Conservation (phyloP, 2,329 filamentous ascomycete genomes). For the Triangularia setosa region DNA sequence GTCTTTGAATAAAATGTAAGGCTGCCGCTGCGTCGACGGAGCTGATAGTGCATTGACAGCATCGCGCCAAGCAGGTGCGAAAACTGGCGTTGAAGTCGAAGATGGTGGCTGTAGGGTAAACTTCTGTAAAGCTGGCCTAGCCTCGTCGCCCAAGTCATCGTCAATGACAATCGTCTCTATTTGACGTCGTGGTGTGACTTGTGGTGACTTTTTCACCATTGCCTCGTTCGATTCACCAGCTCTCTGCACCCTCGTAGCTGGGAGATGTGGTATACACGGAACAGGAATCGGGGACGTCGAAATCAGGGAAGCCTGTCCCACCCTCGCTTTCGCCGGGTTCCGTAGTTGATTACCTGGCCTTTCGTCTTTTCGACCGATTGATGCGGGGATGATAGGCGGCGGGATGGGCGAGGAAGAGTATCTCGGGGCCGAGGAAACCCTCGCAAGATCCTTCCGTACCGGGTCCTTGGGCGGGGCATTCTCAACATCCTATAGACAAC, state of each 20-base stretch:
- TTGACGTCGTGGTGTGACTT: not conserved
- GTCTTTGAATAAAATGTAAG: constrained; percentile 25
- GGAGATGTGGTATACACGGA: not conserved
- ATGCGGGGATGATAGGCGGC: not conserved
- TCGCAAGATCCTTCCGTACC: not conserved
- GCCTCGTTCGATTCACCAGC: not conserved
- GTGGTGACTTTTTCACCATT: not conserved
- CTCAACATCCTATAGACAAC: constrained; percentile 1
- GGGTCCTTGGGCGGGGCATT: not conserved
- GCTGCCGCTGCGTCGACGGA: constrained; percentile 14
- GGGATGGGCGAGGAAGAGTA: constrained; percentile 17
- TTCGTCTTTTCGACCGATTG: not conserved
- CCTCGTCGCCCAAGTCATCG: not conserved
- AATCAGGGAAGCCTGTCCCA: not conserved
- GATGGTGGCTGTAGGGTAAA: not conserved
- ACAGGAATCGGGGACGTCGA: not conserved
- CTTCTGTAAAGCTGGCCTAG: not conserved
- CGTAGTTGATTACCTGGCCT: not conserved
- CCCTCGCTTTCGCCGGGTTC: not conserved
- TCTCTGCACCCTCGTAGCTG: not conserved
- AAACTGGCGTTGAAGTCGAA: no score
- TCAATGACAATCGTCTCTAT: not conserved
- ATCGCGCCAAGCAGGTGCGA: not conserved
- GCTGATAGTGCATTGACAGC: not conserved
- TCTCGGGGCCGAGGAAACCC: not conserved